phyloP scores from a whole-genome alignment of 129 eudicot species.

The Artemisia annua region DNA sequence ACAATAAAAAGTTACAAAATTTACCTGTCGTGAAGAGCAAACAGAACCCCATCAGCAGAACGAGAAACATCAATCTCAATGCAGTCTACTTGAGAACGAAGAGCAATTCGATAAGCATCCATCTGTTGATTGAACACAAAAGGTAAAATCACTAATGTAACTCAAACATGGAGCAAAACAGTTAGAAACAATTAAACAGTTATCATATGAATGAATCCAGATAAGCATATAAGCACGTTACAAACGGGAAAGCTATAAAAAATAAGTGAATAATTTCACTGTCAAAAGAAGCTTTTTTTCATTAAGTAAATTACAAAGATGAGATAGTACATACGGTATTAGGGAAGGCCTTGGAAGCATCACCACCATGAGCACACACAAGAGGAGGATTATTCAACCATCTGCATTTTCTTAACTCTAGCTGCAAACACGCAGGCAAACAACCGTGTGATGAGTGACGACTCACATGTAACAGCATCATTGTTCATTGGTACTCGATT shows the following conservation, averaged over 20 bases:
- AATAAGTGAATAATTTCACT: too few relatives aligned
- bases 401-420: conserved; percentile 63
- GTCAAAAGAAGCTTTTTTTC: too few relatives aligned
- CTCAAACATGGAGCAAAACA: conserved; percentile 5
- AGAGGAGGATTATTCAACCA: conserved; percentile 83
- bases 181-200: too few relatives aligned
- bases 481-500: background rate
- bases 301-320: conserved; percentile 16
- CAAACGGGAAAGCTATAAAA: background rate
- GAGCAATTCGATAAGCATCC: conserved; percentile 76
- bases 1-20: background rate
- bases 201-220: conserved; percentile 1
- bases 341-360: conserved; percentile 89
- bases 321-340: conserved; percentile 71
- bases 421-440: too few relatives aligned
- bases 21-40: conserved; percentile 97
- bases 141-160: background rate
- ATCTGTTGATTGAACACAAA: conserved; percentile 44
- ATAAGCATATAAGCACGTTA: background rate
- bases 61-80: conserved; percentile 98
- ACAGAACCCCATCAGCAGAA: conserved; percentile 86
- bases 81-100: conserved; percentile 78
- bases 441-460: too few relatives aligned
- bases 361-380: conserved; percentile 99
- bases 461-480: background rate